Evolutionary conservation across 1,284 basidiomycete genomes (phyloP), one percentile per base, ranked within the genome.

Genomic region (Naganishia cerealis): DNA sequence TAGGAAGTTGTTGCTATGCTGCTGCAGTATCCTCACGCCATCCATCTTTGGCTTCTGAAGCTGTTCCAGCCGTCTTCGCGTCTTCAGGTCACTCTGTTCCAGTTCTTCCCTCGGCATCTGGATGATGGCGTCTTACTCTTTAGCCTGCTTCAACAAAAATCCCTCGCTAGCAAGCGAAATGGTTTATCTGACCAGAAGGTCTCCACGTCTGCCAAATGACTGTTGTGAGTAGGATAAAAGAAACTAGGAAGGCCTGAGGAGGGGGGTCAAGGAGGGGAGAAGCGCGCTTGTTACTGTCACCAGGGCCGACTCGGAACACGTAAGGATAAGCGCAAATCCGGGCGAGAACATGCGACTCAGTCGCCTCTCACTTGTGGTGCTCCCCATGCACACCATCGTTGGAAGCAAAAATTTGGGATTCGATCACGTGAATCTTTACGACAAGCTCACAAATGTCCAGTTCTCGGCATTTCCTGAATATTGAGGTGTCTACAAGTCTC

Each of bases 391-490:
- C 6, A 33, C 29, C 29, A 6, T 33, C 40, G 50, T 24, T 52
- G 50, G 50, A 52, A 52, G 50, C 55, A 57, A 63, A 63, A 63
- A 54, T 54, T 54, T 54, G 50, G 48, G 21, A 33, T 24, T 18
- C 50, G 38, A 54, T 63, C 61, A 63, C 61, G 61, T 63, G 61
- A 39, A 53, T 9, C 15, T 50, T 61, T 18, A 16, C 29, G 26
- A 33, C 29, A 15, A 43, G 16, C 36, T 42, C 43, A 50, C 39
- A 63, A 42, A 63, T 40, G 61, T 53, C 38, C 33, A 29, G 46
- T 29, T n/a, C n/a, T 50, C 15, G 7, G 24, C 9, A 7, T 24
- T 50, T 50, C 24, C 46, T 50, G 21, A 21, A 24, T n/a, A n/a
- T 50, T 50, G 46, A 21, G 24, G 24, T n/a, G 46, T 50, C n/a